phyloP scores from a whole-genome alignment of 345 rosid genomes.

The Eucalyptus regnans region DNA sequence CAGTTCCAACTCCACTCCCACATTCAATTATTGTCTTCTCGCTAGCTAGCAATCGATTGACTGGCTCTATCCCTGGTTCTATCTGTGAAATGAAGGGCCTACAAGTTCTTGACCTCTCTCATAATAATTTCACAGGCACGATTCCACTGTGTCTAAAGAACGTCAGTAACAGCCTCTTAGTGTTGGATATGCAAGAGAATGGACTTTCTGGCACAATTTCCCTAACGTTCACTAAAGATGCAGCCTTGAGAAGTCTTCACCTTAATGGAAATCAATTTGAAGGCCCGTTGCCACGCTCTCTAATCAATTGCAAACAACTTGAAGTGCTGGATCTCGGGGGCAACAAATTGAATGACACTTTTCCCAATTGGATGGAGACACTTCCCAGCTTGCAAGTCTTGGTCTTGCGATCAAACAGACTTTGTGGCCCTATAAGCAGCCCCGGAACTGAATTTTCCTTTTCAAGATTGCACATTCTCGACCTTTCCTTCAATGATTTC shows the following conservation, averaged over 20 bases:
- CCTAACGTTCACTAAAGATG: neutral
- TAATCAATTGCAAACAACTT: neutral
- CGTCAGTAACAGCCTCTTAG: neutral
- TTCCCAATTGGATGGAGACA: slow-evolving; percentile 2
- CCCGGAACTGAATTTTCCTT: neutral
- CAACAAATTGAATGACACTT: neutral
- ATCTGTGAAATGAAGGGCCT: neutral
- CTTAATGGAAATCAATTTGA: neutral
- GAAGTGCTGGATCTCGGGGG: slow-evolving; percentile 2
- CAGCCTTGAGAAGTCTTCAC: neutral
- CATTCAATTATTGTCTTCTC: neutral
- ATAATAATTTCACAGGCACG: neutral
- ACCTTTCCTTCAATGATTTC: slow-evolving; percentile 5
- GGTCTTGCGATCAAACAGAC: neutral
- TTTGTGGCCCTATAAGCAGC: neutral
- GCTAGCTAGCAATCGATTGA: neutral
- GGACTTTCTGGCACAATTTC: slow-evolving; percentile 1
- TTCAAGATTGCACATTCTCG: neutral
- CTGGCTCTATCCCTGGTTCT: neutral
- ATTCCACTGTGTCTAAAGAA: slow-evolving; percentile 6
- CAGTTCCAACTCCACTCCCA: neutral
- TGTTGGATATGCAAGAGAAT: slow-evolving; percentile 1
- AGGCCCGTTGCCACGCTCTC: slow-evolving; percentile 6
- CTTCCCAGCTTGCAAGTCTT: neutral
- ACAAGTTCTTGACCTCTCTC: neutral